phyloP scores from a whole-genome alignment of 495 filamentous ascomycete genomes.

The Podospora fimiseda region DNA sequence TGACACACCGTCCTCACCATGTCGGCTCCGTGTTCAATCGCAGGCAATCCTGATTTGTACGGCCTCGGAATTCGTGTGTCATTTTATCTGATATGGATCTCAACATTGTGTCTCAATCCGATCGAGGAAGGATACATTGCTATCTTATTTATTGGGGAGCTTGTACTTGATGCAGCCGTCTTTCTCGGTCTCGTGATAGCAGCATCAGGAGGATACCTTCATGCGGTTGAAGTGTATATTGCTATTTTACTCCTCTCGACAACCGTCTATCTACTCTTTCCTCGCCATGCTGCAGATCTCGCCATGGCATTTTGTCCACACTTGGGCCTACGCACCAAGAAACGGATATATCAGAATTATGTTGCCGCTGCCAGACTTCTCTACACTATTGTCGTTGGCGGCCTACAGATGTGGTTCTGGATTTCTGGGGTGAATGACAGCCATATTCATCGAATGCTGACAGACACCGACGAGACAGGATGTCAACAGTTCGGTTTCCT shows the following conservation, averaged over 20 bases:
- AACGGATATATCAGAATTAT: slow-evolving; percentile 1
- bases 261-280: slow-evolving; percentile 25
- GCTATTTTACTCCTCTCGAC: slow-evolving; percentile 32
- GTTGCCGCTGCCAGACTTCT: slow-evolving; percentile 7
- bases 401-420: slow-evolving; percentile 40
- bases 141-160: slow-evolving; percentile 9
- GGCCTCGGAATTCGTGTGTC: slow-evolving; percentile 32
- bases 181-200: slow-evolving; percentile 16
- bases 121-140: slow-evolving; percentile 11
- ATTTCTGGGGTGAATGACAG: slow-evolving; percentile 9
- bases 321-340: slow-evolving; percentile 2
- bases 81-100: slow-evolving; percentile 33
- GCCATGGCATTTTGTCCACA: slow-evolving; percentile 22
- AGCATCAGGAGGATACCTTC: neutral
- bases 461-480: neutral
- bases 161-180: slow-evolving; percentile 19
- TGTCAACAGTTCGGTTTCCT: slow-evolving; percentile 23
- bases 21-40: slow-evolving; percentile 9
- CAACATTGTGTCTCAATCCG: slow-evolving; percentile 19
- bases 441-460: neutral
- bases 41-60: slow-evolving; percentile 17
- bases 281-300: slow-evolving; percentile 29
- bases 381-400: slow-evolving; percentile 22
- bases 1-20: slow-evolving; percentile 1
- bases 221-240: slow-evolving; percentile 28